Base-by-base conservation (phyloP, 2,329 filamentous ascomycete genomes). In the Fonsecaea multimorphosa region DNA sequence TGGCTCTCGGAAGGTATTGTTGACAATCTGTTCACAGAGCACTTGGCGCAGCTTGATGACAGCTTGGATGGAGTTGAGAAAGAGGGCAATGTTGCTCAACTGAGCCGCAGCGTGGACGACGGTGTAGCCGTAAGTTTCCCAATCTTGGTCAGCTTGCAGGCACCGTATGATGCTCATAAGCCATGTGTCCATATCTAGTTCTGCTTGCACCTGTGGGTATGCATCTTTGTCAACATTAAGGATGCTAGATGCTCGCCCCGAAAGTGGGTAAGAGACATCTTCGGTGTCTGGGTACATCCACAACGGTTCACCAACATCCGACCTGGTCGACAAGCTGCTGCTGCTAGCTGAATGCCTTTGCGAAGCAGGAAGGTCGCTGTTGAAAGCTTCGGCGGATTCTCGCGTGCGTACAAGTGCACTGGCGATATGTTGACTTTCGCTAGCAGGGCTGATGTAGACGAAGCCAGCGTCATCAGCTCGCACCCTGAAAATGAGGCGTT, bases 81-180 rank as follows among this genome's bases (percentile, higher is more conserved):
- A 97, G 14, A 98, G 83, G 12, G 91, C 89, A 74, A 95, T 92
- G 72, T 99, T 99, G 76, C 89, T 91, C 24, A 99, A 83, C 73
- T 98, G 94, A 31, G 91, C 90, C 0, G 92, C 91, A 9, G 97
- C 81, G 76, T 97, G 91, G 5, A 92, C 91, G 32, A 99, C 82
- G 19, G 94, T 86, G 75, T 94, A 97, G 77, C 92, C 94, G 81
- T 96, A 97, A 1, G 96, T 82, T 75, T 98, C 93, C 93, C 94
- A 98, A 68, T 95, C 89, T 55, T 87, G 86, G 46, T 89, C 90
- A 62, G 88, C 85, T 70, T 90, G 87, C 51, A 96, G 80, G n/a
- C 95, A 80, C n/a, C 84, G 83, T 29, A 92, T 85, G 40, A 96
- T 83, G 11, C 88, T 84, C 68, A 93, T 90, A n/a, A 96, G 83